These are phyloP conservation scores for Mycena kentingensis DNA, from an alignment of 768 basidiomycete genomes.

Conservation along the genomic window DNA sequence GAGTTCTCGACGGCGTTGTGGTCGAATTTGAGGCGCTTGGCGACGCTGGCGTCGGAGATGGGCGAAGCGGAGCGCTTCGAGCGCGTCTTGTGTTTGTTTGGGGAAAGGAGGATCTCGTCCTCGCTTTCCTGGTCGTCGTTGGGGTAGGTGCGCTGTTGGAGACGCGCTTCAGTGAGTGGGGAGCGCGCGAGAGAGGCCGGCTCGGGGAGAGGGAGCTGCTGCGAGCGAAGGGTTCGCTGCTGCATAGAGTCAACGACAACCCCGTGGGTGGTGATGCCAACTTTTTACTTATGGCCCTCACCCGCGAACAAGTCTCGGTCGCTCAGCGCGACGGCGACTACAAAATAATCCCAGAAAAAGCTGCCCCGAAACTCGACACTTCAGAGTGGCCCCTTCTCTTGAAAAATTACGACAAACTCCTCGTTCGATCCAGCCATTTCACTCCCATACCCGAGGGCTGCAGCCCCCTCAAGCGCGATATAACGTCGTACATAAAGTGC, in stretches of 20 bases:
- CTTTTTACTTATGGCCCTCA: constrained; percentile 65
- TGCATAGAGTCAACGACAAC: background rate
- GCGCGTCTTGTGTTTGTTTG: constrained; percentile 33
- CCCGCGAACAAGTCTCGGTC: constrained; percentile 68
- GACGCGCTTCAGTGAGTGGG: constrained; percentile 56
- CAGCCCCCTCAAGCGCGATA: constrained; percentile 93
- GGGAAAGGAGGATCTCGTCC: constrained; percentile 52
- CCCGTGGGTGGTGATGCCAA: background rate
- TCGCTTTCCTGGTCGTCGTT: constrained; percentile 38
- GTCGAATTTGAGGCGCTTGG: constrained; percentile 19
- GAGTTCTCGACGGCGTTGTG: constrained; percentile 17
- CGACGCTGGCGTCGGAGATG: constrained; percentile 7
- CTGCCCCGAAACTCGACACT: constrained; percentile 81
- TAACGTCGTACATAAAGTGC: constrained; percentile 87
- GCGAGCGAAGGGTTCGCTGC: constrained; percentile 15
- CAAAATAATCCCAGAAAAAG: constrained; percentile 77
- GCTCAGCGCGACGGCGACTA: constrained; percentile 78
- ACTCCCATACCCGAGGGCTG: constrained; percentile 95
- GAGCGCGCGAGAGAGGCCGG: constrained; percentile 49
- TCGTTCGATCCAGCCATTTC: constrained; percentile 94
- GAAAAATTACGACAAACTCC: constrained; percentile 98
- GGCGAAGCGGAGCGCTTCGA: constrained; percentile 45
- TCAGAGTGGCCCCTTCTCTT: constrained; percentile 97
- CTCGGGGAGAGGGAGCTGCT: constrained; percentile 54
- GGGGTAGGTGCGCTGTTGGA: constrained; percentile 33